Base-by-base conservation (phyloP, 768 basidiomycete genomes). In the Tephrocybe sp. region DNA sequence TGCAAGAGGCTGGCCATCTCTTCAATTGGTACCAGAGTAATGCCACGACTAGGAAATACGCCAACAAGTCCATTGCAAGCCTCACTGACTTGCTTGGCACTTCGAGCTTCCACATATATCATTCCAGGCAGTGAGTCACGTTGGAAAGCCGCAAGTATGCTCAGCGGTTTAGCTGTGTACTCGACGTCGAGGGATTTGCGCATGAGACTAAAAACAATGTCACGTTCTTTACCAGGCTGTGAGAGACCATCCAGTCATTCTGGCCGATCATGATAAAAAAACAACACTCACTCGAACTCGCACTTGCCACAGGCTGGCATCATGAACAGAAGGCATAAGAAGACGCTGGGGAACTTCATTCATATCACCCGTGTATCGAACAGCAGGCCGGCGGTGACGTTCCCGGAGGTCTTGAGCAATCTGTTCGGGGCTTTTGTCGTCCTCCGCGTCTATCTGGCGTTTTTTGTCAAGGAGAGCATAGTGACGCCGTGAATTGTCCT, bases 1-100 rank as follows among this genome's bases (percentile, higher is more conserved):
- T 92, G 90, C 58, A 98, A 78, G 32, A 98, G 74, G 53, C 90
- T 92, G 15, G 97, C 93, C 95, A 98, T 98, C 74, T 99, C 97
- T 62, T 95, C 90, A 52, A 98, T 93, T 6, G 94, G 94, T 0
- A 98, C 94, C 28, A 97, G 80, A 17, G 79, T 78, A 55, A 93
- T 83, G 14, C 90, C 90, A 45, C 89, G 85, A 61, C 81, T 85
- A 24, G 84, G 80, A 67, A 93, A 99, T 48, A 98, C 84, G 45
- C 95, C 97, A 45, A 98, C 90, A 42, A 98, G 86, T 23, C 96
- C 96, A 50, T 84, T 80, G 63, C 91, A 83, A 5, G 96, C 95
- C 50, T 86, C 79, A 56, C 77, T 81, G 50, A 98, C 96, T 61
- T 93, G 85, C 53, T 90, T 85, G 25, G 93, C 79, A 55, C 88